Conservation (phyloP, 495 filamentous ascomycete genomes). For the Bombardia bombarda region DNA sequence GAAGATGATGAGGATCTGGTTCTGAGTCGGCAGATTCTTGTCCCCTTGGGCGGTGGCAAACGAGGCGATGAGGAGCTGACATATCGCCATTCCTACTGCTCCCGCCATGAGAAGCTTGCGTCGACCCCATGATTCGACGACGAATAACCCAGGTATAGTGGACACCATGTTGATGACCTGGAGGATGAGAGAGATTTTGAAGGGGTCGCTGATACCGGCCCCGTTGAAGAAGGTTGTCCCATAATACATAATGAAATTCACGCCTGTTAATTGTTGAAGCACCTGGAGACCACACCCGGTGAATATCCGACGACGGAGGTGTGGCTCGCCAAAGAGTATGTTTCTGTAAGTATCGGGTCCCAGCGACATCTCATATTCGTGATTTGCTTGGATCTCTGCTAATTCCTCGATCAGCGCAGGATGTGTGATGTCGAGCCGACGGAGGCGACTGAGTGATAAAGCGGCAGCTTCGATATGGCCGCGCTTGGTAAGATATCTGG, state of each 20-base stretch:
- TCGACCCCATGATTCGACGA: constrained; percentile 72
- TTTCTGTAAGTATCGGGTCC: constrained; percentile 69
- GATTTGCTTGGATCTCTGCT: constrained; percentile 81
- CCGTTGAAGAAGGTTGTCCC: constrained; percentile 71
- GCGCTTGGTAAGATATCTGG: constrained; percentile 77
- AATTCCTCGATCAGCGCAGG: constrained; percentile 70
- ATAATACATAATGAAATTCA: constrained; percentile 64
- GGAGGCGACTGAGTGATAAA: constrained; percentile 64
- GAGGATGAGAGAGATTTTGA: constrained; percentile 63
- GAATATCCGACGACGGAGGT: constrained; percentile 46
- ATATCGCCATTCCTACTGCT: constrained; percentile 65
- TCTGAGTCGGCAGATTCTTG: constrained; percentile 39
- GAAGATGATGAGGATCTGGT: constrained; percentile 66
- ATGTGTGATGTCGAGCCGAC: constrained; percentile 69
- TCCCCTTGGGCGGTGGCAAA: constrained; percentile 49
- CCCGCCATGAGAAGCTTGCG: constrained; percentile 66
- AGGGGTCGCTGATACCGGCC: constrained; percentile 55
- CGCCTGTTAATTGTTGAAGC: constrained; percentile 51
- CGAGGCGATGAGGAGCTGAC: constrained; percentile 62
- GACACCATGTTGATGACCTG: constrained; percentile 70
- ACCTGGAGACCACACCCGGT: constrained; percentile 52
- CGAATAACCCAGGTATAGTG: constrained; percentile 64
- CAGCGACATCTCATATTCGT: constrained; percentile 76
- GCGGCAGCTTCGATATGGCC: constrained; percentile 62
- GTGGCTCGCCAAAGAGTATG: constrained; percentile 53